Conservation (phyloP, 192 early-diverging fungal species). For the Coemansia brasiliensis region DNA sequence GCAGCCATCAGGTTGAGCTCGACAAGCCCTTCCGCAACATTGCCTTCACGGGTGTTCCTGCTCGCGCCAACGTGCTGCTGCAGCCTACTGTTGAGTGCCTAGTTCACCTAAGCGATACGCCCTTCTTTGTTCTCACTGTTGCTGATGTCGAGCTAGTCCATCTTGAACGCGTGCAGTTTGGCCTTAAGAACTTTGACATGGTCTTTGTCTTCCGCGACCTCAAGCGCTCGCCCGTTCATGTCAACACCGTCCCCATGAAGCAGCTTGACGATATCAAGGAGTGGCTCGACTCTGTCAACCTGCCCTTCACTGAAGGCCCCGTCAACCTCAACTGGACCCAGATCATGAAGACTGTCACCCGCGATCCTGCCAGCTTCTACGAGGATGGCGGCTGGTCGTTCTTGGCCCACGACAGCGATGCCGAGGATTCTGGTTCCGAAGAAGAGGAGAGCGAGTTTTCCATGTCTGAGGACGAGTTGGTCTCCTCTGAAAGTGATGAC, state of each 20-base stretch:
- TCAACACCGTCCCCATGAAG: conserved; percentile 92
- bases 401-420: conserved; percentile 68
- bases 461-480: conserved; percentile 60
- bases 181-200: conserved; percentile 97
- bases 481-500: conserved; percentile 50
- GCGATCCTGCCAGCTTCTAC: conserved; percentile 91
- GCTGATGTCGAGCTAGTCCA: conserved; percentile 93
- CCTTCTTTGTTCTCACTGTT: conserved; percentile 87
- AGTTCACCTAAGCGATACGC: conserved; percentile 93
- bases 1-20: conserved; percentile 78
- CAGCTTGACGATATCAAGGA: conserved; percentile 94
- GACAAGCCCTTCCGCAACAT: conserved; percentile 92
- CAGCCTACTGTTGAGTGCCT: conserved; percentile 96
- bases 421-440: conserved; percentile 59
- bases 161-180: conserved; percentile 96
- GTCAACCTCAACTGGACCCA: conserved; percentile 92
- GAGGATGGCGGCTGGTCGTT: conserved; percentile 91
- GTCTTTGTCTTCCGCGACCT: conserved; percentile 98
- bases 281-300: conserved; percentile 92
- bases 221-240: conserved; percentile 81
- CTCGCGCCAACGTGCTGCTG: conserved; percentile 86
- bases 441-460: conserved; percentile 67
- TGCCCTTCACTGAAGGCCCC: conserved; percentile 90
- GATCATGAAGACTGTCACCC: conserved; percentile 98
- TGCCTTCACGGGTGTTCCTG: conserved; percentile 92